Evolutionary conservation across 2,329 filamentous ascomycete genomes (phyloP).

Genomic region (Aspergillus quadricinctus): DNA sequence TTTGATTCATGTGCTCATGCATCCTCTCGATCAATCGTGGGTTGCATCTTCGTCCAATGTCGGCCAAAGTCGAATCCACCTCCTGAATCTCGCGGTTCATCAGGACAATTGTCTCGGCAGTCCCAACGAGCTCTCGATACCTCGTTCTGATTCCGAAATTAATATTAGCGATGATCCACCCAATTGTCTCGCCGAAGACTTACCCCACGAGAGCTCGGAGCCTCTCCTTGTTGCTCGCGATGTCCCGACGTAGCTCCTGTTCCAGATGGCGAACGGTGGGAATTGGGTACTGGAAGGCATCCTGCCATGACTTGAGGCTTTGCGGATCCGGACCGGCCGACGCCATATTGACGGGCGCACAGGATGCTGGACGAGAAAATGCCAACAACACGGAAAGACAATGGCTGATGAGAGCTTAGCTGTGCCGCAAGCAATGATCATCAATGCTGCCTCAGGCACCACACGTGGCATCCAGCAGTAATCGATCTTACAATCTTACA

Average conservation of each 20-base stretch:
- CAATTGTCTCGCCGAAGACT: slow-evolving; percentile 13
- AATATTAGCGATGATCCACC: slow-evolving; percentile 4
- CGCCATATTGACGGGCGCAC: slow-evolving; percentile 41
- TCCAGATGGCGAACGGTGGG: slow-evolving; percentile 60
- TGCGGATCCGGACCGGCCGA: slow-evolving; percentile 54
- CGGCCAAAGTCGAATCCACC: slow-evolving; percentile 66
- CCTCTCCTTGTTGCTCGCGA: slow-evolving; percentile 61
- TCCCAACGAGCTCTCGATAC: slow-evolving; percentile 86
- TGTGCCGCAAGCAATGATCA: slow-evolving; percentile 4
- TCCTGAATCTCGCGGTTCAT: slow-evolving; percentile 76
- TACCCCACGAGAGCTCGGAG: slow-evolving; percentile 64
- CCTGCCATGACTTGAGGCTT: slow-evolving; percentile 58
- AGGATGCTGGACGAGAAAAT: slow-evolving; percentile 7
- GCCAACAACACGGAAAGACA: slow-evolving; percentile 4
- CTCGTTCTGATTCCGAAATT: slow-evolving; percentile 46
- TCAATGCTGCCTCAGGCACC: slow-evolving; percentile 17
- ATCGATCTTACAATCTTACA: background rate
- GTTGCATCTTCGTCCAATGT: slow-evolving; percentile 74
- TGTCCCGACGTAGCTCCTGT: slow-evolving; percentile 59
- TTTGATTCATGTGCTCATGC: slow-evolving; percentile 52
- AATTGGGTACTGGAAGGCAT: slow-evolving; percentile 63
- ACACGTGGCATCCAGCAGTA: slow-evolving; percentile 4
- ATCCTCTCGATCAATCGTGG: slow-evolving; percentile 65
- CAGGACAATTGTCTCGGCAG: slow-evolving; percentile 86
- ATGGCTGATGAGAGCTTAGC: background rate